Conservation (phyloP, 345 rosid genomes). For the Streptanthus diversifolius region DNA sequence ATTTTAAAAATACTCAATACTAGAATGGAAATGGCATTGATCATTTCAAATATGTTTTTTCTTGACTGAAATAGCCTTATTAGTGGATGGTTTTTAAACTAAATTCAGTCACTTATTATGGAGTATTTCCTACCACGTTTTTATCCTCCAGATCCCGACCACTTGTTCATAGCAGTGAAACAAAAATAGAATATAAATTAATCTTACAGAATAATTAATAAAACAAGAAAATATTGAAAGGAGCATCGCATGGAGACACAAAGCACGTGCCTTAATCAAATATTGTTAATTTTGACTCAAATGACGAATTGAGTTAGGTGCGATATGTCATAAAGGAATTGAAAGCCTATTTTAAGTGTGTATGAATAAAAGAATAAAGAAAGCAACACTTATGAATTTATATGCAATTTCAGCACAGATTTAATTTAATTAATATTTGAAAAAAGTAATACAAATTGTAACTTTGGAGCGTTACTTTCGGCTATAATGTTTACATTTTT, state of each 20-base stretch:
- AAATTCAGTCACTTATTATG: neutral
- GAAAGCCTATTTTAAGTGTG: neutral
- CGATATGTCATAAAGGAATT: neutral
- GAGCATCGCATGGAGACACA: neutral
- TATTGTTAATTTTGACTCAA: neutral
- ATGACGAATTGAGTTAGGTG: neutral
- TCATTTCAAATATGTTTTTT: neutral
- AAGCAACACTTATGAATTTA: neutral
- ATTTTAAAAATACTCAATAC: too few relatives aligned
- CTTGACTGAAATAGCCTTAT: neutral
- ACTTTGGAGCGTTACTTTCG: neutral
- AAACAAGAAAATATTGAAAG: neutral
- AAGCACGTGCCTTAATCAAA: constrained; percentile 6
- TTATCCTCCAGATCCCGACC: neutral
- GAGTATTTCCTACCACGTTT: too few relatives aligned
- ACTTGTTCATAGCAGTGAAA: neutral
- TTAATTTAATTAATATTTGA: neutral
- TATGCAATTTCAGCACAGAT: neutral
- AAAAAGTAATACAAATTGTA: neutral
- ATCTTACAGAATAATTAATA: neutral
- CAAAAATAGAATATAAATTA: neutral
- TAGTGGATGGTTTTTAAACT: neutral
- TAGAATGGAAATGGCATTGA: too few relatives aligned
- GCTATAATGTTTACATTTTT: constrained; percentile 8
- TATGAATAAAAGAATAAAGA: neutral